phyloP scores from a whole-genome alignment of 176 grass and related monocot species.

The Zea mays region DNA sequence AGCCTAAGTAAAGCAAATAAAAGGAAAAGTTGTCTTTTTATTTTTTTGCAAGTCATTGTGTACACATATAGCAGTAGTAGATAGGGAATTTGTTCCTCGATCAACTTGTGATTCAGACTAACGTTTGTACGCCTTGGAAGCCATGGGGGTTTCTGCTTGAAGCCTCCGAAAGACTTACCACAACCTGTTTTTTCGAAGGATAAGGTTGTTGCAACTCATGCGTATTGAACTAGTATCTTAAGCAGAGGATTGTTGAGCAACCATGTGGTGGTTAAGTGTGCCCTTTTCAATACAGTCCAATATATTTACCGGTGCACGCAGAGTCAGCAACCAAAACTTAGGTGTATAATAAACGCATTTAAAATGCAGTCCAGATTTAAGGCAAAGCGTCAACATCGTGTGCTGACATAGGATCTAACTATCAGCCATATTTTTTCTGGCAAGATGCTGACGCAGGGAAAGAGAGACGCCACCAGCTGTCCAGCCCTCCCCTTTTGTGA shows the following conservation, averaged over 20 bases:
- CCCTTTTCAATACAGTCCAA: slow-evolving; percentile 1
- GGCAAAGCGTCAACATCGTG: slow-evolving; percentile 26
- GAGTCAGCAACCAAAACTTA: slow-evolving; percentile 8
- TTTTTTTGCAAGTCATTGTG: slow-evolving; percentile 20
- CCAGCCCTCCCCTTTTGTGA: slow-evolving; percentile 19
- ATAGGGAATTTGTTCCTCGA: not conserved
- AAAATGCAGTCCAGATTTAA: slow-evolving; percentile 23
- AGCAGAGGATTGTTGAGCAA: not conserved
- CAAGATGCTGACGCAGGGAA: slow-evolving; percentile 40
- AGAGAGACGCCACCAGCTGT: slow-evolving; percentile 35
- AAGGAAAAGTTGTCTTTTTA: not conserved
- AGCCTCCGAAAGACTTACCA: not conserved
- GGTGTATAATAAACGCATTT: slow-evolving; percentile 2
- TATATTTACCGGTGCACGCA: not conserved
- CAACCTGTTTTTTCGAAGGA: not conserved
- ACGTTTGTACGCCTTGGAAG: slow-evolving; percentile 18
- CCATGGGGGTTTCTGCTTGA: slow-evolving; percentile 19
- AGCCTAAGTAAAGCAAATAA: not conserved
- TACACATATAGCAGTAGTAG: not conserved
- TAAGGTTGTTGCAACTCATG: not conserved
- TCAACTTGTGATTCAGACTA: not conserved
- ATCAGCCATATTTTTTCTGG: slow-evolving; percentile 31
- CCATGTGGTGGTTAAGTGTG: slow-evolving; percentile 7
- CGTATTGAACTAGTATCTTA: not conserved
- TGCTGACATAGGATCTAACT: slow-evolving; percentile 17